phyloP scores from a whole-genome alignment of 306 rosid species.

The Pachyrhizus erosus region DNA sequence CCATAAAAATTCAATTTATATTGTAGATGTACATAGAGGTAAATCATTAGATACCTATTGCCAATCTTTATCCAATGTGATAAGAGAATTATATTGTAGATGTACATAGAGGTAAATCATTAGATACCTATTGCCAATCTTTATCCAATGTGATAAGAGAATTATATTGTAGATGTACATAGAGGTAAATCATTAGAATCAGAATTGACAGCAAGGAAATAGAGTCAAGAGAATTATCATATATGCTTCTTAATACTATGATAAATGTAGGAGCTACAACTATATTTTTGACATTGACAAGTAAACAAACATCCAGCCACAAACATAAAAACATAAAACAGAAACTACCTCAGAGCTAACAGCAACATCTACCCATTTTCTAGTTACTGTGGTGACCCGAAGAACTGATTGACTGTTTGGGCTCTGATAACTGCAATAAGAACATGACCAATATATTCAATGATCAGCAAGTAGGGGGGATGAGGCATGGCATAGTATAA shows the following conservation, averaged over 20 bases:
- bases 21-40: neutral
- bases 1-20: neutral
- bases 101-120: neutral
- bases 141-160: too few species aligned
- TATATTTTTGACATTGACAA: slow-evolving; percentile 13
- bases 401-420: slow-evolving; percentile 80
- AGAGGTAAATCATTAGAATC: neutral
- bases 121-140: neutral
- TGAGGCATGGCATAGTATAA: neutral
- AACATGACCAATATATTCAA: slow-evolving; percentile 32
- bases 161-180: neutral
- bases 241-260: slow-evolving; percentile 24
- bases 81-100: slow-evolving; percentile 1
- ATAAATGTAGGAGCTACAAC: neutral
- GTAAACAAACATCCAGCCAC: neutral
- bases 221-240: neutral
- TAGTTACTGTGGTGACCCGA: slow-evolving; percentile 82
- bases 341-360: slow-evolving; percentile 76
- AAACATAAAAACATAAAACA: slow-evolving; percentile 30
- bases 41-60: neutral
- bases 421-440: slow-evolving; percentile 74
- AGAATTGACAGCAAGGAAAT: slow-evolving; percentile 16
- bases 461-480: neutral
- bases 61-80: too few species aligned
- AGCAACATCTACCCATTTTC: slow-evolving; percentile 80